Evolutionary conservation across 345 rosid species (phyloP), one percentile per base, ranked within the genome.

Genomic region (Odontarrhena argentea): DNA sequence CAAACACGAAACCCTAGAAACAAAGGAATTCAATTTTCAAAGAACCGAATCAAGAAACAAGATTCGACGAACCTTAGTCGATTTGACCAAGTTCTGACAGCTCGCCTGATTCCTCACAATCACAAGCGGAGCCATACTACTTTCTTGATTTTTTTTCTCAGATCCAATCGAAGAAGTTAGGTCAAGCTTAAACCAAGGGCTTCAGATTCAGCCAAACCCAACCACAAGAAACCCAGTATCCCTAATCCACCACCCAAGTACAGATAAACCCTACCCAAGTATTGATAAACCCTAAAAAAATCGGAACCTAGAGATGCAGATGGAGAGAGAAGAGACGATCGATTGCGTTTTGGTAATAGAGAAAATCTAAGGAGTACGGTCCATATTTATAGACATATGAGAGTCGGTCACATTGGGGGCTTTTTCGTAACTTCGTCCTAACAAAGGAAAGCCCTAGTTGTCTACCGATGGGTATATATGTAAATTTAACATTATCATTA

Each of bases 31-130:
- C 34, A 48, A 69, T 58, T 2, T 26, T 28, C 6, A 34, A 34
- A n/a, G 3, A 25, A 45, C 8, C 3, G 11, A 70, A 57, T 36
- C 67, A 60, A 34, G 65, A 53, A 60, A 67, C 68, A 63, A 74
- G 24, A 58, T 50, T 58, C 74, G 2, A 11, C 96, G 56, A 85
- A 88, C 91, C 96, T 88, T 79, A 73, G 78, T 76, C 67, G 84
- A 77, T 38, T 78, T 70, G 72, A 75, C 80, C 84, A 76, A 77
- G 75, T 78, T 69, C 59, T 74, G 76, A 64, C 66, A 71, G 60
- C 79, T 35, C 12, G 65, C 61, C 22, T 80, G 81, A 71, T 57
- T 75, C 76, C 76, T 67, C 57, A 62, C 56, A 66, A 70, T 65
- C 46, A 74, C 56, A 14, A 74, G 59, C 63, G 77, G 79, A 55